These are phyloP conservation scores for Lycium barbarum DNA, from an alignment of 257 asterid species.

Conservation along the genomic window DNA sequence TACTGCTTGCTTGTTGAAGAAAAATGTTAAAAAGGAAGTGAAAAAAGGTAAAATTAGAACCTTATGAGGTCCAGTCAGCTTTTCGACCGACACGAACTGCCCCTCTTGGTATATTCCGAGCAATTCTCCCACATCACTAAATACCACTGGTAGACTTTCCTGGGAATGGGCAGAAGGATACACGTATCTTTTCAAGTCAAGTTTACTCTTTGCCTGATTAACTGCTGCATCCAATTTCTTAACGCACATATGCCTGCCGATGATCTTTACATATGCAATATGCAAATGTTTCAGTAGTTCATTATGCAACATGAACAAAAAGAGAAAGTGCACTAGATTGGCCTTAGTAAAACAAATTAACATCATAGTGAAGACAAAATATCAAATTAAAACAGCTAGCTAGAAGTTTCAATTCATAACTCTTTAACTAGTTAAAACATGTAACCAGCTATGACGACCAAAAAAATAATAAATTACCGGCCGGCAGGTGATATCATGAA, in stretches of 20 bases:
- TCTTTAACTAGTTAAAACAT: neutral
- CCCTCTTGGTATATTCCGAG: neutral
- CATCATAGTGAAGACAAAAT: too few species aligned
- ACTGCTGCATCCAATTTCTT: constrained; percentile 15
- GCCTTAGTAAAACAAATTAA: too few species aligned
- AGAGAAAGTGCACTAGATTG: too few species aligned
- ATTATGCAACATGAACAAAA: neutral
- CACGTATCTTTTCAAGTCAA: neutral
- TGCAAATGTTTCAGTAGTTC: neutral
- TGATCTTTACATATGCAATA: neutral
- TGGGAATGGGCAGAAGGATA: neutral
- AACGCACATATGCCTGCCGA: neutral
- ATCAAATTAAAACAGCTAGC: too few species aligned
- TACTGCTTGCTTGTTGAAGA: neutral
- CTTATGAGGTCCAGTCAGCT: neutral
- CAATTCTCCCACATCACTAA: neutral
- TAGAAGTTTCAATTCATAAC: neutral
- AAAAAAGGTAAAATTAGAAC: neutral
- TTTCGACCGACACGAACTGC: neutral
- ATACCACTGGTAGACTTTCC: neutral
- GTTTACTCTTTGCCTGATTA: constrained; percentile 4
- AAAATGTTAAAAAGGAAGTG: neutral
- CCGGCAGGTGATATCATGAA: neutral
- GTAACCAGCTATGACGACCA: neutral
- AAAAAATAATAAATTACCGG: neutral